Percentiles rank a stretch among this genome's conserved stretches.
phyloP scores from a whole-genome alignment of 441 rosid species.

The Mallotus japonicus region DNA sequence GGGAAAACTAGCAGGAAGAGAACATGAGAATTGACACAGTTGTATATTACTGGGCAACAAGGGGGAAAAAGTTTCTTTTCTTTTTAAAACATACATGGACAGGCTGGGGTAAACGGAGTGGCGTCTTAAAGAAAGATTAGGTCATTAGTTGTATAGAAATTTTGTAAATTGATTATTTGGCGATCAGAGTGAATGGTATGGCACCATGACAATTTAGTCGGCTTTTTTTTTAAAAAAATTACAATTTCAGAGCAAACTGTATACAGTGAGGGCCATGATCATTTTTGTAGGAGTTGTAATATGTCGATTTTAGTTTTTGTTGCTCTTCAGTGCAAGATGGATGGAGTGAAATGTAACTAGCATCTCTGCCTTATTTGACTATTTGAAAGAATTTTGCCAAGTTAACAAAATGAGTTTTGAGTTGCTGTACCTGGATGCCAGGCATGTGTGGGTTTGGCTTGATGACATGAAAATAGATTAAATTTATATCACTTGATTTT shows the following conservation, averaged over 20 bases:
- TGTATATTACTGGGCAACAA: slow-evolving; percentile 10
- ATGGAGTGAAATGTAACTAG: no score
- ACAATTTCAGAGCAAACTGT: no score
- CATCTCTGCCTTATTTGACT: no score
- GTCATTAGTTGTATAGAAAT: slow-evolving; percentile 12
- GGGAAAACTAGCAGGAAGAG: slow-evolving; percentile 5
- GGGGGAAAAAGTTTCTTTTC: neutral
- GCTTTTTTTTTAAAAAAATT: no score
- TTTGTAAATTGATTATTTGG: slow-evolving; percentile 22
- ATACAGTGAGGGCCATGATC: neutral
- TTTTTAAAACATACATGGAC: slow-evolving; percentile 8
- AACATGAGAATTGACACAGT: slow-evolving; percentile 2
- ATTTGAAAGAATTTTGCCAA: no score
- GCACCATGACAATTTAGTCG: neutral
- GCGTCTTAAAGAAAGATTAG: slow-evolving; percentile 12
- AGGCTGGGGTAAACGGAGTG: neutral
- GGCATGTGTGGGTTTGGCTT: no score
- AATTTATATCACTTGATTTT: no score
- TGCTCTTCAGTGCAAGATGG: no score
- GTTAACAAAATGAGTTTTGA: no score
- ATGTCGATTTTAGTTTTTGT: no score
- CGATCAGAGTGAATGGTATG: neutral
- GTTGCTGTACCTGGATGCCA: no score
- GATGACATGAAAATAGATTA: no score
- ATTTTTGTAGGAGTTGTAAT: neutral